Percentiles rank a stretch among this genome's conserved stretches.
Conservation (phyloP, 1,284 basidiomycete genomes). For the Spongispora temasekensis region DNA sequence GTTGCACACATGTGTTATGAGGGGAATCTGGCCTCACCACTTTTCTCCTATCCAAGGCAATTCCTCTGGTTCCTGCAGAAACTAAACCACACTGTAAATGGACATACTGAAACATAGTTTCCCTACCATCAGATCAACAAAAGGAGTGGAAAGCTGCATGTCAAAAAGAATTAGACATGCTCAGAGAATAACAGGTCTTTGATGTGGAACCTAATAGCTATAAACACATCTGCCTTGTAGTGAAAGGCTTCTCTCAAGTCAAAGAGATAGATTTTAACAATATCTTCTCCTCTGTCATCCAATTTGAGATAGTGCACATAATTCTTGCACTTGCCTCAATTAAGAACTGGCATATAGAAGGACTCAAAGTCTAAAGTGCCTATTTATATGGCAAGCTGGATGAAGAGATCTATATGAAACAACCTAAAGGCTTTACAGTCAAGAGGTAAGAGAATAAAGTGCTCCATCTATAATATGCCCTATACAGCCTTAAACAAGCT, state of each 20-base stretch:
- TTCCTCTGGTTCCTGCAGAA: no score
- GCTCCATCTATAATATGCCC: no score
- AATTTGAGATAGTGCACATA: slow-evolving; percentile 27
- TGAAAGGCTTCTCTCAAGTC: no score
- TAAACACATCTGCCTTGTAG: no score
- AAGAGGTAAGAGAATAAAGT: no score
- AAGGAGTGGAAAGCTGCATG: not conserved
- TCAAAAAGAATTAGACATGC: not conserved
- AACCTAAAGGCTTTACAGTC: not conserved
- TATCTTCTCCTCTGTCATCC: slow-evolving; percentile 44
- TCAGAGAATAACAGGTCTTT: slow-evolving; percentile 4
- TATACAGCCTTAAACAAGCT: no score
- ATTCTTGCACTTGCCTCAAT: not conserved
- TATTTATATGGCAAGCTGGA: not conserved
- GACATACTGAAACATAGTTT: no score
- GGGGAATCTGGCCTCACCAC: no score
- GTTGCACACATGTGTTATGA: no score
- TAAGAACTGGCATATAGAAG: not conserved
- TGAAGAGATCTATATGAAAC: not conserved
- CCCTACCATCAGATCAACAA: not conserved
- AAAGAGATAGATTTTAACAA: slow-evolving; percentile 40
- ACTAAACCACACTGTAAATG: no score
- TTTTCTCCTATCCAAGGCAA: no score
- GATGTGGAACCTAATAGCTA: no score
- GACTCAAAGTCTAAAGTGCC: not conserved